Evolutionary conservation across 805 yeast species (phyloP), one percentile per base, ranked within the genome.

Genomic region (Saturnispora mendoncae): DNA sequence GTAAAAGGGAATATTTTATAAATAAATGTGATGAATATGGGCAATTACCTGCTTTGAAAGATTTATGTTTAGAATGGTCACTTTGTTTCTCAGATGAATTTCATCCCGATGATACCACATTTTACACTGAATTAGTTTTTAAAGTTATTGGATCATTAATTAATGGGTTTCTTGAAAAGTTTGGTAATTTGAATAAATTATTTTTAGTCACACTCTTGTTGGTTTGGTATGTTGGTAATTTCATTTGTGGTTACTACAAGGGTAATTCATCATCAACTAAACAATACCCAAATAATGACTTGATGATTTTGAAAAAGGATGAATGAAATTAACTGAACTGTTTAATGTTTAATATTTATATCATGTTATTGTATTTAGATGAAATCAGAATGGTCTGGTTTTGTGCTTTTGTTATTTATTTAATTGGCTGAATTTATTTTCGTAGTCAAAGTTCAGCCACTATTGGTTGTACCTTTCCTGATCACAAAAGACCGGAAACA

Each of bases 101-200:
- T 24, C 74, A 78, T 42, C 74, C 76, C 3, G 50, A 62, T 51
- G 55, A 67, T 52, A 47, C 57, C 41, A 64, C 68, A 1, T 76
- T 78, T 3, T 69, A 76, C 49, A 68, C 84, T 1, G 66, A 69
- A 33, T 63, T 80, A 10, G 71, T 77, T 45, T 84, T 84, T 1
- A 76, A 74, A 42, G 71, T 80, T 0, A 50, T 82, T 2, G 88
- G 87, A 0, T 60, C 73, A 37, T 62, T 81, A 13, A 49, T 80
- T 9, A 78, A 80, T 50, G 72, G 80, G 0, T 64, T 82, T 41
- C 65, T 81, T 15, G 84, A 81, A 48, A 87, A 86, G 0, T 67
- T 83, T 33, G 79, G 84, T 3, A 60, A 70, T 46, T 78, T 80
- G 54, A 74, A 81, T 15, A 64, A 78, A 34, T 26, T 67, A 4